Percentiles rank a stretch among this genome's conserved stretches.
phyloP scores from a whole-genome alignment of 2,329 filamentous ascomycete genomes.

The Neoscytalidium dimidiatum region DNA sequence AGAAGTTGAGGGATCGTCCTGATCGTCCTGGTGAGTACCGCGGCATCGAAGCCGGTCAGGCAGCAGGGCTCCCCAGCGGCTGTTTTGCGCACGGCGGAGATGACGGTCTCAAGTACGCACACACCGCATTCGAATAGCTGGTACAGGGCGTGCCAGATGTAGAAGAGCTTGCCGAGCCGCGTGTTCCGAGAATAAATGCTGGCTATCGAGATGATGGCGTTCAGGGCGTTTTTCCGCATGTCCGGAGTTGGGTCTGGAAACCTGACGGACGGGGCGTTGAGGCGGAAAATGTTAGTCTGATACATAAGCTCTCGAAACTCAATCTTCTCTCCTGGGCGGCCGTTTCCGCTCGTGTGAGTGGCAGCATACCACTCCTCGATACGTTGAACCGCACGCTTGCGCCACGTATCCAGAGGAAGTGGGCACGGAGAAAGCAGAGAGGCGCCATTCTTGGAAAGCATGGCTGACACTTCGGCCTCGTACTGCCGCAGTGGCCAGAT shows the following conservation, averaged over 20 bases:
- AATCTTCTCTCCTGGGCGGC: conserved; percentile 14
- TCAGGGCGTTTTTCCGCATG: conserved; percentile 9
- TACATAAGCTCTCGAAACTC: conserved; percentile 20
- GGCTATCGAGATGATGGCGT: conserved; percentile 10
- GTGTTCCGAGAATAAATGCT: conserved; percentile 14
- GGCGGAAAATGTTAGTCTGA: conserved; percentile 16
- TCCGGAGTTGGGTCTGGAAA: conserved; percentile 6
- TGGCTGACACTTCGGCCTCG: conserved; percentile 10
- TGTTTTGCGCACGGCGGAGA: background rate
- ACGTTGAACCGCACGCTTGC: conserved; percentile 7
- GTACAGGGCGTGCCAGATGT: conserved; percentile 17
- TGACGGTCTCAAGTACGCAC: conserved; percentile 12
- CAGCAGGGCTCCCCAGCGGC: background rate
- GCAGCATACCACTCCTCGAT: conserved; percentile 17
- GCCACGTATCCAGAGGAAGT: conserved; percentile 9
- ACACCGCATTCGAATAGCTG: conserved; percentile 16
- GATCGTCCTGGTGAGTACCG: background rate
- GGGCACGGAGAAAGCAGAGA: background rate
- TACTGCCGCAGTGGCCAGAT: conserved; percentile 14
- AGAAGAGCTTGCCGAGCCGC: conserved; percentile 14
- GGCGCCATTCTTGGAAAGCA: conserved; percentile 1
- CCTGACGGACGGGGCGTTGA: conserved; percentile 3
- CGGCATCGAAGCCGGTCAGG: background rate
- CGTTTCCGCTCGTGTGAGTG: conserved; percentile 12
- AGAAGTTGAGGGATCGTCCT: conserved; percentile 9